These are phyloP conservation scores for Fraxinus sp. DNA, from an alignment of 305 asterid species.

Conservation along the genomic window DNA sequence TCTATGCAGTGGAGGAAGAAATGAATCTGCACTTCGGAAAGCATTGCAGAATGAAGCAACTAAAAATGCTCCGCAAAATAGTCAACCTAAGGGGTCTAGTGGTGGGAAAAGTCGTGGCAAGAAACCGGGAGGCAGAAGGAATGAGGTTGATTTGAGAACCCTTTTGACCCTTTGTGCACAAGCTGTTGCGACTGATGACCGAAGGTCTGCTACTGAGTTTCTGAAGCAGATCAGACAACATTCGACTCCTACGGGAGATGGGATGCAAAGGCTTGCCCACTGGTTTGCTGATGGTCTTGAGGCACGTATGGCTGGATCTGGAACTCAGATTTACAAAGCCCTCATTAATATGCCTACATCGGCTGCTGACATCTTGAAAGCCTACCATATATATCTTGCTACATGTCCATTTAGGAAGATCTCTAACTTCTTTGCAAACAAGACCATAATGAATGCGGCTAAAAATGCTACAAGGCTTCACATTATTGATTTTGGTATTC, in stretches of 20 bases:
- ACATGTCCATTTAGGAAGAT: constrained; percentile 81
- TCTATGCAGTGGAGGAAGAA: constrained; percentile 68
- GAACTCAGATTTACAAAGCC: constrained; percentile 63
- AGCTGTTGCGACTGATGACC: constrained; percentile 74
- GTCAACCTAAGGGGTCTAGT: constrained; percentile 42
- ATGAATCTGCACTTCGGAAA: constrained; percentile 63
- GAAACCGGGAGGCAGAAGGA: constrained; percentile 53
- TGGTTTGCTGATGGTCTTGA: constrained; percentile 79
- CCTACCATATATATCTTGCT: constrained; percentile 77
- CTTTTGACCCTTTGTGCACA: constrained; percentile 79
- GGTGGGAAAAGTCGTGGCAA: constrained; percentile 57
- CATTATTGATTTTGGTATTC: constrained; percentile 81
- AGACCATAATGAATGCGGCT: constrained; percentile 58
- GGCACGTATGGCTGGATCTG: constrained; percentile 94
- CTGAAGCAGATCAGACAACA: constrained; percentile 72
- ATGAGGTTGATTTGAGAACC: constrained; percentile 71
- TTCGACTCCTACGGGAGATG: constrained; percentile 69
- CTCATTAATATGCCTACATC: constrained; percentile 52
- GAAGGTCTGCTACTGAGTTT: constrained; percentile 65
- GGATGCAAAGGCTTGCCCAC: constrained; percentile 77
- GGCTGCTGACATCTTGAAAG: constrained; percentile 75
- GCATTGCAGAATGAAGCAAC: constrained; percentile 49
- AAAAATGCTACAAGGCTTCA: constrained; percentile 55
- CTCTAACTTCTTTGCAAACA: constrained; percentile 66
- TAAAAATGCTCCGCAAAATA: constrained; percentile 34